Evolutionary conservation across 2,329 filamentous ascomycete species (phyloP).

Genomic region (Lasiodiplodia theobromae): DNA sequence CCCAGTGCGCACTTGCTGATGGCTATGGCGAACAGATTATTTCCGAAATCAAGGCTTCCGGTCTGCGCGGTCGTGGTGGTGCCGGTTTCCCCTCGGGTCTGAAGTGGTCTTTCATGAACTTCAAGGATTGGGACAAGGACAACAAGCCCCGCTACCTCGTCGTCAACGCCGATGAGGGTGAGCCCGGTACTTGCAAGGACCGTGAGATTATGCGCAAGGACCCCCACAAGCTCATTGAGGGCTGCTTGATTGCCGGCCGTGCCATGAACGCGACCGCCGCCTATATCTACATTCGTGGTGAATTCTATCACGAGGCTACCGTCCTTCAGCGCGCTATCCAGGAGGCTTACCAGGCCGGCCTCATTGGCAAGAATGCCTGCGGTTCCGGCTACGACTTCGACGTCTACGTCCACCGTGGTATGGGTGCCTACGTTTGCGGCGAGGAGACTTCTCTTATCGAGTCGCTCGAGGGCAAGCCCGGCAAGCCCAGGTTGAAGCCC

Average conservation of each 20-base stretch:
- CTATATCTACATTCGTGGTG: conserved; percentile 99
- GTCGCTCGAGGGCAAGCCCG: conserved; percentile 96
- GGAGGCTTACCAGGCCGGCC: conserved; percentile 91
- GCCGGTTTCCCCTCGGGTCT: conserved; percentile 97
- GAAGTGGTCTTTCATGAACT: conserved; percentile 99
- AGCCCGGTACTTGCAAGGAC: conserved; percentile 99
- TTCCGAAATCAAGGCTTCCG: conserved; percentile 94
- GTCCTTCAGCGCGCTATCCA: conserved; percentile 95
- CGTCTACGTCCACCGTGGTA: conserved; percentile 94
- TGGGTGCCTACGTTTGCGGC: conserved; percentile 96
- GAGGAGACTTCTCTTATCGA: conserved; percentile 99
- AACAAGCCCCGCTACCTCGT: conserved; percentile 94
- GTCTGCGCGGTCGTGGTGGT: conserved; percentile 92
- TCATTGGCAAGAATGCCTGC: conserved; percentile 98
- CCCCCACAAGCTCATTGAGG: conserved; percentile 97
- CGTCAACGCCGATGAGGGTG: conserved; percentile 98
- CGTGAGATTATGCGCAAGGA: conserved; percentile 99
- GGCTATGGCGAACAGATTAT: conserved; percentile 71
- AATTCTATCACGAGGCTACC: conserved; percentile 95
- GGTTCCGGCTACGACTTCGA: conserved; percentile 97
- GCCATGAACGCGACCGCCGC: conserved; percentile 99
- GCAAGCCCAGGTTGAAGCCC: conserved; percentile 98
- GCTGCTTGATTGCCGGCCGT: conserved; percentile 92
- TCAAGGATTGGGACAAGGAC: conserved; percentile 99
- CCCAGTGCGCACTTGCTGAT: conserved; percentile 27